Conservation (phyloP, 331 rosid species). For the Spiraea crenata region DNA sequence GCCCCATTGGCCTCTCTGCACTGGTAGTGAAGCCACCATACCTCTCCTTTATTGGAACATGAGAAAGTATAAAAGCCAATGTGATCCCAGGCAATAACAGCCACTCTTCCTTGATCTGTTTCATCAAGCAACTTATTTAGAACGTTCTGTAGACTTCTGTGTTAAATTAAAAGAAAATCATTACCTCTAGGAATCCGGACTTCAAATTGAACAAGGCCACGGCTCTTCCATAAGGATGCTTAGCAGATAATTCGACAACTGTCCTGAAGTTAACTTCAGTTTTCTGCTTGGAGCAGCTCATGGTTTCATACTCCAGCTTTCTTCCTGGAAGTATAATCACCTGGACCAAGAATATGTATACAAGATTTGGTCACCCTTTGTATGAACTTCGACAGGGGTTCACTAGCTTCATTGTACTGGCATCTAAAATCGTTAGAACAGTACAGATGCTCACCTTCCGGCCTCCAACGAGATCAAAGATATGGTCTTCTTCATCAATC, state of each 20-base stretch:
- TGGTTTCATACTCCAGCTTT: slow-evolving; percentile 37
- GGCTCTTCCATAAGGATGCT: slow-evolving; percentile 38
- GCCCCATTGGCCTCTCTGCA: neutral
- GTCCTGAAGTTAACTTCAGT: slow-evolving; percentile 26
- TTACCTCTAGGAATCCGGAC: slow-evolving; percentile 36
- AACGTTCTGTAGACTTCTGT: no score
- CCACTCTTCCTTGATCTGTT: slow-evolving; percentile 50
- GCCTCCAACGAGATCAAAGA: slow-evolving; percentile 35
- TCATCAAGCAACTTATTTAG: slow-evolving; percentile 13
- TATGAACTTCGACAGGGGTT: no score
- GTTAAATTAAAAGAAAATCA: neutral
- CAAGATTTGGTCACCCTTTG: neutral
- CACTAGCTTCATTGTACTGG: neutral
- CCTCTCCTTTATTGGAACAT: slow-evolving; percentile 6
- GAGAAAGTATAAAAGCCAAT: slow-evolving; percentile 32
- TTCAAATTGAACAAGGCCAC: slow-evolving; percentile 37
- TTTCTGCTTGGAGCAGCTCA: slow-evolving; percentile 15
- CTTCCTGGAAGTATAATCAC: slow-evolving; percentile 36
- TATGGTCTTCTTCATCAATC: slow-evolving; percentile 19
- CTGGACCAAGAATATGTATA: slow-evolving; percentile 9
- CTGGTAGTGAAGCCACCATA: slow-evolving; percentile 1
- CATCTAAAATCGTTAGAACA: neutral
- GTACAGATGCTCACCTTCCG: slow-evolving; percentile 2
- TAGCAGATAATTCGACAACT: slow-evolving; percentile 33
- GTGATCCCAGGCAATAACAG: slow-evolving; percentile 33